Evolutionary conservation across 2,329 filamentous ascomycete genomes (phyloP), one percentile per base, ranked within the genome.

Genomic region (Colletotrichum trifolii): DNA sequence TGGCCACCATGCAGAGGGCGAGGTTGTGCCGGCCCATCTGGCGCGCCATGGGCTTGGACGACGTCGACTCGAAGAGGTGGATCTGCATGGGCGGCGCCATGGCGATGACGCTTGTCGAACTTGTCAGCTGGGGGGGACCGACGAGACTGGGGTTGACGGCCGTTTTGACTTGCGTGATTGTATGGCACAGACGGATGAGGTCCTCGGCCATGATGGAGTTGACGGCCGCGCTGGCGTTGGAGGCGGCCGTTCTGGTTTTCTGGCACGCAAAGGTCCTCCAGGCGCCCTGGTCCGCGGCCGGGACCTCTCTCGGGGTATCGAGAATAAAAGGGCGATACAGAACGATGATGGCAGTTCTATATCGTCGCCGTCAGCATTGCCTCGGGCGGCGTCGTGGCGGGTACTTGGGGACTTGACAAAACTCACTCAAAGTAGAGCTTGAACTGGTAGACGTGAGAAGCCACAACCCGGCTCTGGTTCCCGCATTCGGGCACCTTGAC

Each of bases 51-150:
- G 40, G 38, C 33, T 67, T 60, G 12, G 60, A 54, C 2, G 64
- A 67, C 2, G 64, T 59, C 33, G 54, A 52, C 17, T 67, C 52
- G 15, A 64, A 58, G 12, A 67, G 60, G 8, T 67, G 64, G 11
- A 57, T 64, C 15, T 67, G 64, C 64, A 67, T 58, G 11, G 64
- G 52, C n/a, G 64, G 60, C 2, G 60, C 60, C 1, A 67, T 13
- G 1, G 60, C 64, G 13, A 67, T 64, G 25, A 57, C 52, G 2
- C 64, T 64, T 64, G 49, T 2, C 11, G 17, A 2, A 17, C 25
- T 9, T 8, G 11, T 48, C 25, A 48, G 25, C 17, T 17, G 17
- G 17, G 17, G 17, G 17, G 17, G 17, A 17, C 17, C 17, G 17
- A 3, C 2, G 17, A 17, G 17, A 17, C 17, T 2, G 2, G 17